Base-by-base conservation (phyloP, 2,329 filamentous ascomycete genomes). In the Ceratocystis ficicola region DNA sequence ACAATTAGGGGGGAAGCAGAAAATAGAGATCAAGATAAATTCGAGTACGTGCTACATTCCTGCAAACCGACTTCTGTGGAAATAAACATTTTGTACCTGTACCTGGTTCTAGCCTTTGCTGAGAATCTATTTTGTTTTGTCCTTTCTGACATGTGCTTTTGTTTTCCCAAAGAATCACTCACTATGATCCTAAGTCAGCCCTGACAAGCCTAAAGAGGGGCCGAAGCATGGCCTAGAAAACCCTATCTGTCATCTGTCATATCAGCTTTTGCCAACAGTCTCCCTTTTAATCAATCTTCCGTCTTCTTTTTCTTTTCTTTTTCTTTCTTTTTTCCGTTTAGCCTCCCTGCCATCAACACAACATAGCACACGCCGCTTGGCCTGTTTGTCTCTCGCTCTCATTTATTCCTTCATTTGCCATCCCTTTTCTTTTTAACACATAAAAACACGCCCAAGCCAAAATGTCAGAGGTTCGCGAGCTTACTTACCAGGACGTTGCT, bases 401-500 rank as follows among this genome's bases (percentile, higher is more conserved):
- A 59, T 67, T 59, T 6, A 46, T 67, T 36, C 65, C 44, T 61
- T 50, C 46, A 20, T 50, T 22, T 50, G 25, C 57, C 17, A 1
- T 62, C 32, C 12, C 64, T 68, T 68, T 63, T 59, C 48, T 63
- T 60, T 52, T 50, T 68, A 10, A 60, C 10, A 44, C 25, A 64
- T 28, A 65, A 10, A 65, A 50, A 44, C 6, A 55, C 61, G 63
- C n/a, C 25, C 8, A 44, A 22, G 66, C 10, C 70, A 72, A 72
- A 69, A 75, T 75, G 72, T 73, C 74, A 59, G 64, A 67, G 60
- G 63, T 65, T 25, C 59, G 66, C 73, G 79, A 84, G 73, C 83
- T 86, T 79, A 94, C 88, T 73, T 89, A 86, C 79, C 81, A 87
- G 73, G 89, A 96, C 77, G 84, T 95, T 77, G 82, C 88, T 69